Evolutionary conservation across 768 basidiomycete species (phyloP), one percentile per base, ranked within the genome.

Genomic region (Kwoniella pini): DNA sequence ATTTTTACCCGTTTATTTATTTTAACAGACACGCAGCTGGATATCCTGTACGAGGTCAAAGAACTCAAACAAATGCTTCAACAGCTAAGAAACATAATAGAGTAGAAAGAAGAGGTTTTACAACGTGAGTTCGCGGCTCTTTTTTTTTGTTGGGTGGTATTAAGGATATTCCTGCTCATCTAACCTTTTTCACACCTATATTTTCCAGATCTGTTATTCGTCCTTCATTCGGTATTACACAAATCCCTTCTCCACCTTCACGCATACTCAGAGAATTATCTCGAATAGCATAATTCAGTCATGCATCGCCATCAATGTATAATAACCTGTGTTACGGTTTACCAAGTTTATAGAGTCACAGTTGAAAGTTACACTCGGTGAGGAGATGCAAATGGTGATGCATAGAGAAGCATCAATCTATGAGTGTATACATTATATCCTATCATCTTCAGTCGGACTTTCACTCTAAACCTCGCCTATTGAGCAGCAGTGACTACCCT

Each of bases 1-100:
- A 21, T 12, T n/a, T n/a, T 36, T 4, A 21, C 24, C 22, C n/a
- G 22, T 27, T 43, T 30, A 6, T 0, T n/a, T n/a, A n/a, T n/a
- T n/a, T n/a, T n/a, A n/a, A n/a, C 43, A 77, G 75, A 64, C 95
- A 98, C 77, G 91, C 91, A 7, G 91, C 93, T 87, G 85, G 87
- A 60, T 79, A 95, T 44, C 95, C 95, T 2, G 95, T 98, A 62
- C 84, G 95, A 78, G 95, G 95, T 57, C 95, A 98, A 80, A 88
- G 88, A 56, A 97, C 94, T 3, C 87, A 87, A 78, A 87, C 84
- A 55, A 98, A 98, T 74, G 92, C 91, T 54, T 85, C 83, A 80
- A 95, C 91, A 44, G 95, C 95, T 31, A 88, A 81, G 80, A 92
- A 87, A 79, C 86, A 97, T 80, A 98, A 98, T 82, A 84, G 85